Conservation (phyloP, 495 filamentous ascomycete genomes). For the Opeltia flavorubescens region DNA sequence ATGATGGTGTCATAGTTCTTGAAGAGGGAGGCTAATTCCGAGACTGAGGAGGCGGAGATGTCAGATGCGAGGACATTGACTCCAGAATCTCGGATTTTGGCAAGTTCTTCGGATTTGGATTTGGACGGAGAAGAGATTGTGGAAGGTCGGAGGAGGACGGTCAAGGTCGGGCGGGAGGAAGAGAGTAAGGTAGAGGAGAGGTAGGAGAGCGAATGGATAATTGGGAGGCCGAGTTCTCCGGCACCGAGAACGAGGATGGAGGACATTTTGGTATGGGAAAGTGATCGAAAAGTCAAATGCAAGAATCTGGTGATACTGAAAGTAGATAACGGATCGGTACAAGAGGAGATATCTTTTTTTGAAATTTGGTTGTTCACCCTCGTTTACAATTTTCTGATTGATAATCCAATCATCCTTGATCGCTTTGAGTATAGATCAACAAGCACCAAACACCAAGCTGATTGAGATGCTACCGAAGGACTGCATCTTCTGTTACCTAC, state of each 20-base stretch:
- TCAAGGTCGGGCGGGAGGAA: constrained; percentile 18
- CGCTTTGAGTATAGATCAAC: too few relatives aligned
- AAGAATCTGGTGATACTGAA: too few relatives aligned
- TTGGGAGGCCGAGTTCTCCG: constrained; percentile 43
- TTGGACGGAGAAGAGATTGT: constrained; percentile 23
- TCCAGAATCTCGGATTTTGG: constrained; percentile 20
- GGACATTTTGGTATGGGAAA: too few relatives aligned
- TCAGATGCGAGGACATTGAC: constrained; percentile 33
- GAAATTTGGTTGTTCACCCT: too few relatives aligned
- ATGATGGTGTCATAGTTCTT: constrained; percentile 35
- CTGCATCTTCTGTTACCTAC: too few relatives aligned
- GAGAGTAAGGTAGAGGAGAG: constrained; percentile 20
- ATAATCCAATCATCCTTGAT: too few relatives aligned
- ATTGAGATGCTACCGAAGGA: too few relatives aligned
- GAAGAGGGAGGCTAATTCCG: constrained; percentile 32
- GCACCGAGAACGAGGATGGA: constrained; percentile 45
- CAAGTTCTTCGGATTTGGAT: constrained; percentile 19
- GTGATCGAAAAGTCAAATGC: too few relatives aligned
- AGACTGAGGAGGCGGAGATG: constrained; percentile 23
- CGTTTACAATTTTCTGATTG: too few relatives aligned
- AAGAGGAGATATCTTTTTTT: too few relatives aligned
- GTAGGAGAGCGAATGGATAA: constrained; percentile 32
- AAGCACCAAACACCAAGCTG: too few relatives aligned
- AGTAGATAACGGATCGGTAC: too few relatives aligned
- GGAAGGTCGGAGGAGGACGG: constrained; percentile 35